Conservation (phyloP, 148 eudicot species). For the Silene latifolia region DNA sequence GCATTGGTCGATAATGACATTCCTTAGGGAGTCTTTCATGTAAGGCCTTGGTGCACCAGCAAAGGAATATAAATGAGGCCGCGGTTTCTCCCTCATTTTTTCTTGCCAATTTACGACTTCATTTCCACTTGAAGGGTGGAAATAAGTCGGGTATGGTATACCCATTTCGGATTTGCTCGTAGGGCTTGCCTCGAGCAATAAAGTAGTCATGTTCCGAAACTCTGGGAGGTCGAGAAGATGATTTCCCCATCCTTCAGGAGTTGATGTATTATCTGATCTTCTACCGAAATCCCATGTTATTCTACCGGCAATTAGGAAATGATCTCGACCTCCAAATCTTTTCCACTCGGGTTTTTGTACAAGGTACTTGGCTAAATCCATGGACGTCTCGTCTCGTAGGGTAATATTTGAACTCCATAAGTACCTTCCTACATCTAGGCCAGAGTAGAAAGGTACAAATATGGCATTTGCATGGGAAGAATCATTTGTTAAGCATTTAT, state of each 20-base stretch:
- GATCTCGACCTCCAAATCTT: slow-evolving; percentile 51
- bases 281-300: slow-evolving; percentile 82
- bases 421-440: slow-evolving; percentile 59
- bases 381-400: slow-evolving; percentile 36
- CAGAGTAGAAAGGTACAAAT: slow-evolving; percentile 69
- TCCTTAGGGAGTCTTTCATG: slow-evolving; percentile 36
- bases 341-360: slow-evolving; percentile 55
- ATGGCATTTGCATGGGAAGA: slow-evolving; percentile 58
- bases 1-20: slow-evolving; percentile 54
- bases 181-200: slow-evolving; percentile 69
- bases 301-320: slow-evolving; percentile 66
- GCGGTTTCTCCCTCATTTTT: slow-evolving; percentile 30
- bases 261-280: slow-evolving; percentile 18
- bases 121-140: slow-evolving; percentile 55
- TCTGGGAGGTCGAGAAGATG: slow-evolving; percentile 51
- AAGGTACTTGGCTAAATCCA: slow-evolving; percentile 41
- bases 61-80: slow-evolving; percentile 44
- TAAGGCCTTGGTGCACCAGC: slow-evolving; percentile 56
- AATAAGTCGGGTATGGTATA: slow-evolving; percentile 74
- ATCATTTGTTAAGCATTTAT: slow-evolving; percentile 57
- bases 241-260: slow-evolving; percentile 53
- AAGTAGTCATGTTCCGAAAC: slow-evolving; percentile 48
- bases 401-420: slow-evolving; percentile 32
- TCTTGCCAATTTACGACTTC: slow-evolving; percentile 53
- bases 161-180: slow-evolving; percentile 61